Evolutionary conservation across 2,329 filamentous ascomycete genomes (phyloP).

Genomic region (Chaetomiaceae sp.): DNA sequence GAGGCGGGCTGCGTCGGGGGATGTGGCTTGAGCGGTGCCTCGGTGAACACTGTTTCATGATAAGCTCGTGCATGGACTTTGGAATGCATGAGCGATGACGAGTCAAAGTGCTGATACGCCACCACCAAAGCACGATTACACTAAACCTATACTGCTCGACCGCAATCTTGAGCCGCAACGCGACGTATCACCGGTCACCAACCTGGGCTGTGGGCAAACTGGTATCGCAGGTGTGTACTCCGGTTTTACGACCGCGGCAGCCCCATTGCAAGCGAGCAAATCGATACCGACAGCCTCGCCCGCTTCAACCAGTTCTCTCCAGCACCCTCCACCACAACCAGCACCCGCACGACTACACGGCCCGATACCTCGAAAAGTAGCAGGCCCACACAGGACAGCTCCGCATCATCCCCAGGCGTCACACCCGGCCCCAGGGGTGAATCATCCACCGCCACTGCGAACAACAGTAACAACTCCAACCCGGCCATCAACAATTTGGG

Average conservation of each 20-base stretch:
- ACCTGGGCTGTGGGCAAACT: conserved; percentile 30
- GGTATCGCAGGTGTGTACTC: conserved; percentile 2
- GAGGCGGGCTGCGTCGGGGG: conserved; percentile 27
- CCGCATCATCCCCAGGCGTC: neutral
- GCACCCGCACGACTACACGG: too few species aligned
- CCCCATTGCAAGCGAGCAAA: neutral
- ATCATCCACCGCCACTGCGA: neutral
- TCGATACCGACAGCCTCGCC: neutral
- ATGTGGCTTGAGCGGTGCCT: conserved; percentile 27
- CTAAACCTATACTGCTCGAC: conserved; percentile 33
- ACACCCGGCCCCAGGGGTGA: neutral
- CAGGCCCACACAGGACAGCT: neutral
- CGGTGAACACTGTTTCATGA: conserved; percentile 33
- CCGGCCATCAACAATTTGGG: conserved; percentile 28
- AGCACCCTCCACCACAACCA: neutral
- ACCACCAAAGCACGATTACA: too few species aligned
- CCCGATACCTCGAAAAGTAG: neutral
- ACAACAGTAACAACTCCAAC: neutral
- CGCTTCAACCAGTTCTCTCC: neutral
- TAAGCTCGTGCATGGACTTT: too few species aligned
- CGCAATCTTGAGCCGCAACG: conserved; percentile 28
- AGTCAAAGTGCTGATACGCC: too few species aligned
- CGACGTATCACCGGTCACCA: conserved; percentile 30
- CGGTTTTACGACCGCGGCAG: conserved; percentile 7
- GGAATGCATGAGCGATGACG: too few species aligned